A percentile compares a stretch with the other conserved stretches of the same genome.
phyloP scores from a whole-genome alignment of 441 rosid genomes.

The Eugenia klotzschiana region DNA sequence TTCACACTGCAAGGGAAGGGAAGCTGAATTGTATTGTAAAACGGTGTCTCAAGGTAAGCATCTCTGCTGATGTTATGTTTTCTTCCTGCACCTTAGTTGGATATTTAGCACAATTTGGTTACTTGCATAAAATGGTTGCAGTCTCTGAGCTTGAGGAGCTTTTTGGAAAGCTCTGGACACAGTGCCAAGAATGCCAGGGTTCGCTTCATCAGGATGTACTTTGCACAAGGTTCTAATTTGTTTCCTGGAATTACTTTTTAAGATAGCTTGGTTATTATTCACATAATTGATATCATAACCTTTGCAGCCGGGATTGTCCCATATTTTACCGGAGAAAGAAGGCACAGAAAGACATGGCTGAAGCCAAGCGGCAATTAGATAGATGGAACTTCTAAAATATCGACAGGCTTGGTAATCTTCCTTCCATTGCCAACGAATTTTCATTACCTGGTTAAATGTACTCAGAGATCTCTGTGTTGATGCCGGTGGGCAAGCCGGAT shows the following conservation, averaged over 20 bases:
- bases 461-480: neutral
- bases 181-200: conserved; percentile 96
- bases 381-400: conserved; percentile 55
- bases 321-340: conserved; percentile 95
- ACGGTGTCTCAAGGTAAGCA: conserved; percentile 70
- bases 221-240: conserved; percentile 59
- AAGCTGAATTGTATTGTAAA: conserved; percentile 81
- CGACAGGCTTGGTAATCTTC: neutral
- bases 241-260: neutral
- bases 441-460: neutral
- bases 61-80: neutral
- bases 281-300: neutral
- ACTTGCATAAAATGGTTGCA: conserved; percentile 17
- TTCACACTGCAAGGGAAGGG: conserved; percentile 81
- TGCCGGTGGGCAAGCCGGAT: neutral
- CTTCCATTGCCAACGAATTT: neutral
- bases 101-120: neutral
- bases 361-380: conserved; percentile 64
- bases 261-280: neutral
- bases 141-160: conserved; percentile 78
- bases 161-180: conserved; percentile 87
- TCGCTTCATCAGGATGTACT: conserved; percentile 98
- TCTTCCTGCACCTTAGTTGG: neutral
- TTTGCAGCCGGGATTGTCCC: conserved; percentile 87
- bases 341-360: conserved; percentile 92